Base-by-base conservation (phyloP, 2,329 filamentous ascomycete genomes). In the Monilinia laxa region DNA sequence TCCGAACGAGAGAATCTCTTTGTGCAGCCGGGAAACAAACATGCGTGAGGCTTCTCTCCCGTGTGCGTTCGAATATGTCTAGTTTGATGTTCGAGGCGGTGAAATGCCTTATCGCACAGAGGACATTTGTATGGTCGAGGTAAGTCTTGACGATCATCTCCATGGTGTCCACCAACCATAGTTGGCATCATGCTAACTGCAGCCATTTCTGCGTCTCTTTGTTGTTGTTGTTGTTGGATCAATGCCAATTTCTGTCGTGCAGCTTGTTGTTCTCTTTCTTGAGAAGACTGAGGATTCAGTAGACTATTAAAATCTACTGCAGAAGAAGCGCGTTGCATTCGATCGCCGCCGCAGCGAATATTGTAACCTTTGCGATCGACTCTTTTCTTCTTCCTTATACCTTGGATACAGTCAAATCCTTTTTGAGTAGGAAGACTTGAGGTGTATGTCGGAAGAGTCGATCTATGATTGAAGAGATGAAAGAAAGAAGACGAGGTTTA, bases 121-220 rank as follows among this genome's bases (percentile, higher is more conserved):
- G 94, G 93, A 80, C 94, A 99, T 83, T 98, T 98, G 87, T 99
- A 99, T 0, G 94, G 94, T 66, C 95, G 89, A 68, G 95, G 95
- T 64, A 98, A 86, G 79, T 98, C 94, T 67, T 73, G 75, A 70
- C 73, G 71, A 80, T 83, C 73, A 20, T 75, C 75, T 20, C 68
- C 71, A 56, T 75, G 72, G 65, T 74, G 74, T 20, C 70, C 70
- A 67, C 79, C 78, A 69, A 73, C 72, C 70, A 74, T 73, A 18
- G 70, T 66, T 18, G 73, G 74, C 74, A 77, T 76, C 71, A 76
- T 74, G 49, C 70, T 73, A 70, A 85, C 82, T 65, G 82, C 80
- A 67, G 82, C 81, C 84, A 86, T 86, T 72, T 84, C 80, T 67
- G 77, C 74, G 73, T 80, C 74, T 63, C 75, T 68, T 73, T 76